Percentiles rank a stretch among this genome's conserved stretches.
Evolutionary conservation across 306 rosid genomes (phyloP).

Genomic region (Cucumis sativus): DNA sequence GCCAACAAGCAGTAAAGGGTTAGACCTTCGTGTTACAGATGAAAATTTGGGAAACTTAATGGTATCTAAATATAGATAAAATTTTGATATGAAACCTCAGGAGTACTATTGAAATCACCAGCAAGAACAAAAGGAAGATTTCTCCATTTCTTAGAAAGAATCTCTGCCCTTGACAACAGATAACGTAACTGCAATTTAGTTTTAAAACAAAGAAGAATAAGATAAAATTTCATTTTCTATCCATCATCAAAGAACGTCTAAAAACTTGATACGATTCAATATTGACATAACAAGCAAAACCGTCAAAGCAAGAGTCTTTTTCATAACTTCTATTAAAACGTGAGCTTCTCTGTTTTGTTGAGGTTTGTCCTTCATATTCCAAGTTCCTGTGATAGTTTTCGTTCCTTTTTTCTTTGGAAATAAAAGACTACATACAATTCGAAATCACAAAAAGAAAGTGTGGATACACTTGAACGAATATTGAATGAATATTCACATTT

Average conservation of each 20-base stretch:
- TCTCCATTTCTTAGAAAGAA: constrained; percentile 68
- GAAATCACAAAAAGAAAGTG: neutral
- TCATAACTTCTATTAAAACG: neutral
- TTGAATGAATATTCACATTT: neutral
- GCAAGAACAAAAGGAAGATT: constrained; percentile 66
- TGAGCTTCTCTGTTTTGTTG: neutral
- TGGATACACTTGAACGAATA: neutral
- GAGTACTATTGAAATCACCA: constrained; percentile 80
- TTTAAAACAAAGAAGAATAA: constrained; percentile 6
- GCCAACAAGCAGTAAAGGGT: constrained; percentile 20
- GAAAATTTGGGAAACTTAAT: constrained; percentile 5
- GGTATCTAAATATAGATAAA: neutral
- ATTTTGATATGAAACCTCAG: constrained; percentile 42
- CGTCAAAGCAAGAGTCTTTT: neutral
- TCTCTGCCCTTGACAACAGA: constrained; percentile 53
- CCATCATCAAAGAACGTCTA: neutral
- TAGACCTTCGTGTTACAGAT: constrained; percentile 1
- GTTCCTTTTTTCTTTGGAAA: neutral
- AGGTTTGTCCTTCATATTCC: neutral
- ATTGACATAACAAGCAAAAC: neutral
- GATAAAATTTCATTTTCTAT: neutral
- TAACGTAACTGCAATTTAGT: constrained; percentile 46
- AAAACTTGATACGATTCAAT: neutral
- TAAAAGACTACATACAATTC: neutral
- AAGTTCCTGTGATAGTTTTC: neutral